A percentile compares a stretch with the other conserved stretches of the same genome.
These are phyloP conservation scores for Dryadomyces sulphureus DNA, from an alignment of 2,329 filamentous ascomycete genomes.

Conservation along the genomic window DNA sequence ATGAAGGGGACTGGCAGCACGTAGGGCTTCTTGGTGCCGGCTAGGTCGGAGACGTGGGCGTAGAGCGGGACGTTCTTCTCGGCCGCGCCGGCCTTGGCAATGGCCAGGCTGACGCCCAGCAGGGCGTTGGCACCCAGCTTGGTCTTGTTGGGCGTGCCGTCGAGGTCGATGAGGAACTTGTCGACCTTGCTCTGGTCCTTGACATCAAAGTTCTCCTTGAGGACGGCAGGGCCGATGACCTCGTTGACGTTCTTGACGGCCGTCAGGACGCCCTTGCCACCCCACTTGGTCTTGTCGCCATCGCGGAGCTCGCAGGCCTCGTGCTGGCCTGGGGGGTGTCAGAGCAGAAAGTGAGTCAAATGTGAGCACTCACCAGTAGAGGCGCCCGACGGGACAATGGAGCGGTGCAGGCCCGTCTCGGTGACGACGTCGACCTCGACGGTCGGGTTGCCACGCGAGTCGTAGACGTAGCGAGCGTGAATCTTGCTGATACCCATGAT, in stretches of 20 bases:
- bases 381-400: conserved; percentile 92
- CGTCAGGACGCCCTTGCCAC: conserved; percentile 75
- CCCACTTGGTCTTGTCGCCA: conserved; percentile 76
- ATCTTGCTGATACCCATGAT: conserved; percentile 86
- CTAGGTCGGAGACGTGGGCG: conserved; percentile 74
- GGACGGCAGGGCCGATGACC: conserved; percentile 64
- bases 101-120: conserved; percentile 68
- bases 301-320: conserved; percentile 86
- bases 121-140: conserved; percentile 83
- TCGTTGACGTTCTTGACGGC: conserved; percentile 78
- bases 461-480: conserved; percentile 90
- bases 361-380: conserved; percentile 59
- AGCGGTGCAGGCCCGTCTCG: conserved; percentile 90
- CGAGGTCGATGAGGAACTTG: conserved; percentile 71
- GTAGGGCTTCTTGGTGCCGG: conserved; percentile 39
- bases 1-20: conserved; percentile 7
- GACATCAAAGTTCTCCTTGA: conserved; percentile 70
- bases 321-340: conserved; percentile 50
- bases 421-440: conserved; percentile 97
- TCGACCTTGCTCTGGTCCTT: conserved; percentile 77
- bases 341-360: background rate
- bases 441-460: conserved; percentile 96
- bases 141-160: conserved; percentile 75
- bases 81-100: conserved; percentile 79
- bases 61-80: conserved; percentile 82